A percentile compares a stretch with the other conserved stretches of the same genome.
phyloP scores from a whole-genome alignment of 2,329 filamentous ascomycete species.

The Penicillium sp. region DNA sequence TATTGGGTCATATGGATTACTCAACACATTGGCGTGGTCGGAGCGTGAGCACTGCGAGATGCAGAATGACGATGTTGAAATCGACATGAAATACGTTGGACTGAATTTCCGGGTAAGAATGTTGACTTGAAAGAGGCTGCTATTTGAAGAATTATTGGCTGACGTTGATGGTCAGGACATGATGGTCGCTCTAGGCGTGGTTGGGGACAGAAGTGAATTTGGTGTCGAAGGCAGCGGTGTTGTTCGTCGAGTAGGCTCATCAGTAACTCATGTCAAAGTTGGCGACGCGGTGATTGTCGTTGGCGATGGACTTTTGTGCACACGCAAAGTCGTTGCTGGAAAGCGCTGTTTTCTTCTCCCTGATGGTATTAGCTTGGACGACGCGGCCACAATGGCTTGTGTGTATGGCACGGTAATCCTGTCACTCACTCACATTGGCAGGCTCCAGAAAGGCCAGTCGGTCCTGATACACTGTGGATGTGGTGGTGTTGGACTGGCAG shows the following conservation, averaged over 20 bases:
- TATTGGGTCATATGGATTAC: background rate
- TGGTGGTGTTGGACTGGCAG: constrained; percentile 37
- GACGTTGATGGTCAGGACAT: background rate
- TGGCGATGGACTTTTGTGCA: background rate
- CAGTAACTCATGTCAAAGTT: background rate
- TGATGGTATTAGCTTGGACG: background rate
- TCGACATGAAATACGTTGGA: constrained; percentile 4
- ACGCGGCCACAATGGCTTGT: constrained; percentile 5
- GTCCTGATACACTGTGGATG: constrained; percentile 41
- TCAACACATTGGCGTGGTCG: constrained; percentile 1
- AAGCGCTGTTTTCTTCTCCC: background rate
- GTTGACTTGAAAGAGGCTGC: background rate
- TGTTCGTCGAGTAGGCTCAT: constrained; percentile 6
- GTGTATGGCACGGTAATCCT: constrained; percentile 22
- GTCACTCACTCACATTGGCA: constrained; percentile 21
- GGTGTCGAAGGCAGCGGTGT: constrained; percentile 13
- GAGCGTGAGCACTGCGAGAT: background rate
- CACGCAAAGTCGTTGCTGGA: background rate
- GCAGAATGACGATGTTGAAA: constrained; percentile 3
- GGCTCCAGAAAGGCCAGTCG: constrained; percentile 30
- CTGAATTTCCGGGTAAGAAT: constrained; percentile 10
- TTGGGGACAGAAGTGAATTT: background rate
- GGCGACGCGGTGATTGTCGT: background rate
- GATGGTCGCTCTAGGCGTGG: constrained; percentile 8
- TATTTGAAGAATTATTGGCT: background rate